Base-by-base conservation (phyloP, 2,329 filamentous ascomycete genomes). In the Macrophomina tecta region DNA sequence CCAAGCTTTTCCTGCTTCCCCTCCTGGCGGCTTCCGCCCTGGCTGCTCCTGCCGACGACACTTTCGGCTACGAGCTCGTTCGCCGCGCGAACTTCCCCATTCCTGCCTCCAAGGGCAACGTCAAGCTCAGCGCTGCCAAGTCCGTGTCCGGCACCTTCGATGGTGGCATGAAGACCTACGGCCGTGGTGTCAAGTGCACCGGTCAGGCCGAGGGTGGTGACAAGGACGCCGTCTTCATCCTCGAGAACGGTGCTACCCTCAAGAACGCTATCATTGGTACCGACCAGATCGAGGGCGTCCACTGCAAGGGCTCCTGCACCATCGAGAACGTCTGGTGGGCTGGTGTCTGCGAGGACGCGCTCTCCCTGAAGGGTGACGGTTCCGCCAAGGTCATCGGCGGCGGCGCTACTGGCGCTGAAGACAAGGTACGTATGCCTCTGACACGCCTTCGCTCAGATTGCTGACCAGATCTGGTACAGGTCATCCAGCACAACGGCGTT, bases 201-300 rank as follows among this genome's bases (percentile, higher is more conserved):
- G 79, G 75, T 18, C 80, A 84, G 64, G 71, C 70, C 14, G 82
- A 84, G 70, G 82, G 82, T 67, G 80, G 76, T 55, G 74, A 80
- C 66, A 82, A 70, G 78, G 64, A 67, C 14, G 66, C 66, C 14
- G 66, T 67, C 30, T 67, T 67, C 51, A 28, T 56, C 30, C 42
- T 67, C 12, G 61, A 56, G 30, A 12, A 65, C 51, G 61, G 61
- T 5, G 82, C 79, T 16, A 81, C 79, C 34, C 73, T 84, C 38
- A 79, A 77, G 69, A 84, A 84, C 69, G 82, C 82, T 72, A 83
- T 84, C 72, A 83, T 84, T 62, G 82, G 82, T 6, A 74, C 76
- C 34, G 78, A 79, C 60, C 78, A 83, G 69, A 76, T 81, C 36
- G 82, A 84, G 71, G 82, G 82, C 58, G 80, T 86, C 36, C 83